Percentiles rank a stretch among this genome's conserved stretches.
phyloP scores from a whole-genome alignment of 495 filamentous ascomycete species.

The Neurospora pannonica region DNA sequence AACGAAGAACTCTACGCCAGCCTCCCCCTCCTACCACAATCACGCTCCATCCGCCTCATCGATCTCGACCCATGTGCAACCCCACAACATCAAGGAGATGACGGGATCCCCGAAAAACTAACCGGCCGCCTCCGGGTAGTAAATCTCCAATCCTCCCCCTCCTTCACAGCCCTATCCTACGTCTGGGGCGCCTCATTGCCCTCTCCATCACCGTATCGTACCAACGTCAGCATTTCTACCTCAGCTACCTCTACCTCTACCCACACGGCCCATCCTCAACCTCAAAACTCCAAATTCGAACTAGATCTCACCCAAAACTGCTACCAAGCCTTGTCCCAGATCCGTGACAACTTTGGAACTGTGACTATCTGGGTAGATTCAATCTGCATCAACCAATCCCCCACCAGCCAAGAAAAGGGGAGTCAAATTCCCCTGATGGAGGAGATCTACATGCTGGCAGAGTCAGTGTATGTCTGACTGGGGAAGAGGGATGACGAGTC shows the following conservation, averaged over 20 bases:
- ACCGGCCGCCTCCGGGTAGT: slow-evolving; percentile 1
- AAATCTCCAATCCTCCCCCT: neutral
- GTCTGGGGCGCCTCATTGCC: slow-evolving; percentile 1
- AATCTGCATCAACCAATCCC: slow-evolving; percentile 30
- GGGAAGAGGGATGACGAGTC: slow-evolving; percentile 5
- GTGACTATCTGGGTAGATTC: slow-evolving; percentile 20
- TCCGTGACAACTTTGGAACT: neutral
- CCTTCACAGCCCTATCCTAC: slow-evolving; percentile 3
- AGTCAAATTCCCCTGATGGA: slow-evolving; percentile 26
- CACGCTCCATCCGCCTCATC: neutral
- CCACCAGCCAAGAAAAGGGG: slow-evolving; percentile 17
- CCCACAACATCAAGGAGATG: neutral
- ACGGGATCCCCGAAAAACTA: neutral
- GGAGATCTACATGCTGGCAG: slow-evolving; percentile 22
- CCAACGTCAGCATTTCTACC: neutral
- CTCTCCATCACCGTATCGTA: neutral
- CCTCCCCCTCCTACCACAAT: neutral
- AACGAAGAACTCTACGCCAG: neutral
- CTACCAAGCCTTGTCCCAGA: neutral
- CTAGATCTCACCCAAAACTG: slow-evolving; percentile 6
- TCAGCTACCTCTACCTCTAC: too few relatives aligned
- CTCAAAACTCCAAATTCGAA: too few relatives aligned
- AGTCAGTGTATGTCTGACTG: slow-evolving; percentile 24
- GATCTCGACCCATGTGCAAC: neutral
- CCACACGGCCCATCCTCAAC: too few relatives aligned